Evolutionary conservation across 208 protist species (phyloP).

Genomic region (Trichomonas tenax): DNA sequence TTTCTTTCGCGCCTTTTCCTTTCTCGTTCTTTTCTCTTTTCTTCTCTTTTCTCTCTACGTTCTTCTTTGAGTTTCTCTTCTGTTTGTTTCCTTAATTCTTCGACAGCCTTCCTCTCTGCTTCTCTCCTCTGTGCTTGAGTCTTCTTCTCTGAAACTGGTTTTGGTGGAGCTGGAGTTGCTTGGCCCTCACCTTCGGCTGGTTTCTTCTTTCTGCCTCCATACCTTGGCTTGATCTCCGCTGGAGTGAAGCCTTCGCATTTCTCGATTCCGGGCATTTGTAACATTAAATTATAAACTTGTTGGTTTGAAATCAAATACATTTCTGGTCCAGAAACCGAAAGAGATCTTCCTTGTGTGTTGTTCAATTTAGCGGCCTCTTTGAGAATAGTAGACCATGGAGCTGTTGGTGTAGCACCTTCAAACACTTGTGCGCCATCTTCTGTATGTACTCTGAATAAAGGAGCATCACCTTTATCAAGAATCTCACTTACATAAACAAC

Average conservation of each 20-base stretch:
- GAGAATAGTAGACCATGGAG: not conserved
- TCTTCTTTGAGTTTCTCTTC: not conserved
- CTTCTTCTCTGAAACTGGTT: not conserved
- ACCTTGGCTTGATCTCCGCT: not conserved
- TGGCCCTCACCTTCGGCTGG: not conserved
- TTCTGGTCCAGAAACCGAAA: not conserved
- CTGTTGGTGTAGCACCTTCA: not conserved
- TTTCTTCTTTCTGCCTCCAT: not conserved
- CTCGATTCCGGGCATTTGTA: not conserved
- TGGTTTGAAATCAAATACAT: not conserved
- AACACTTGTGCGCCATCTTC: not conserved
- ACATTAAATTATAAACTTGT: not conserved
- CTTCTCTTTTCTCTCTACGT: not conserved
- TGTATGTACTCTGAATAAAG: not conserved
- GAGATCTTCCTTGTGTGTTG: not conserved
- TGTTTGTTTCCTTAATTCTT: not conserved
- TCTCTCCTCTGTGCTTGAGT: not conserved
- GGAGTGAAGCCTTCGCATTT: not conserved
- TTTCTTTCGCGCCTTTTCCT: not conserved
- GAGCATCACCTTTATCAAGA: not conserved
- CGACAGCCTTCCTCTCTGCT: not conserved
- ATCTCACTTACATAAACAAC: not conserved
- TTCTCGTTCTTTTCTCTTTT: not conserved
- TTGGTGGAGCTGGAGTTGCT: not conserved
- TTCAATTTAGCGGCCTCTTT: not conserved